Evolutionary conservation across 768 basidiomycete species (phyloP).

Genomic region (Dacryopinax primogenitus): DNA sequence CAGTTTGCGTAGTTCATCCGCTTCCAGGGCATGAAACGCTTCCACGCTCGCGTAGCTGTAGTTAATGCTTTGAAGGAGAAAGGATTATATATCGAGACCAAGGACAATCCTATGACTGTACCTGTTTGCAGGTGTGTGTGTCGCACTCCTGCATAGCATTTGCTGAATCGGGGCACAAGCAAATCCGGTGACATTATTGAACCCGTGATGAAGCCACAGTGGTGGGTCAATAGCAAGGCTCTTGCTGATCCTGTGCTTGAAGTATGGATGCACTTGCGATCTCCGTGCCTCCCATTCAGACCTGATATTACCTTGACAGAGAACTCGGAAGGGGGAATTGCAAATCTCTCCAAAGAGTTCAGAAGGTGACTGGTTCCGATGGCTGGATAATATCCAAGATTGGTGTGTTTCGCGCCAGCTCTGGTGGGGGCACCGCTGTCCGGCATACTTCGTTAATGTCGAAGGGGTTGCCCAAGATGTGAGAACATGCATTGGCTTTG

Average conservation of each 20-base stretch:
- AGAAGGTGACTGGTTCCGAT: conserved; percentile 90
- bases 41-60: conserved; percentile 78
- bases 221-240: conserved; percentile 94
- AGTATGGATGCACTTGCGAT: conserved; percentile 32
- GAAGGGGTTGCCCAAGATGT: conserved; percentile 64
- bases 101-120: conserved; percentile 95
- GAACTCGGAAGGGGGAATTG: conserved; percentile 79
- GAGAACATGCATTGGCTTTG: conserved; percentile 19
- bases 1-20: not conserved
- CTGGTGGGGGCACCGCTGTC: conserved; percentile 98
- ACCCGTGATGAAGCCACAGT: conserved; percentile 89
- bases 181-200: conserved; percentile 97
- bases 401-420: conserved; percentile 99
- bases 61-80: conserved; percentile 70
- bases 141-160: not conserved
- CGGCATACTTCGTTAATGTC: conserved; percentile 82
- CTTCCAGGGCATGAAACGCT: conserved; percentile 88
- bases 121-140: conserved; percentile 68
- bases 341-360: conserved; percentile 69
- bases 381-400: conserved; percentile 90
- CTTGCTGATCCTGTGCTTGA: conserved; percentile 81
- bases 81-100: conserved; percentile 77
- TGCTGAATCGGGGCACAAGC: conserved; percentile 30
- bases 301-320: conserved; percentile 38
- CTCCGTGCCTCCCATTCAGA: conserved; percentile 1